Conservation (phyloP, 2,329 filamentous ascomycete genomes). For the Sclerotinia spermophila region DNA sequence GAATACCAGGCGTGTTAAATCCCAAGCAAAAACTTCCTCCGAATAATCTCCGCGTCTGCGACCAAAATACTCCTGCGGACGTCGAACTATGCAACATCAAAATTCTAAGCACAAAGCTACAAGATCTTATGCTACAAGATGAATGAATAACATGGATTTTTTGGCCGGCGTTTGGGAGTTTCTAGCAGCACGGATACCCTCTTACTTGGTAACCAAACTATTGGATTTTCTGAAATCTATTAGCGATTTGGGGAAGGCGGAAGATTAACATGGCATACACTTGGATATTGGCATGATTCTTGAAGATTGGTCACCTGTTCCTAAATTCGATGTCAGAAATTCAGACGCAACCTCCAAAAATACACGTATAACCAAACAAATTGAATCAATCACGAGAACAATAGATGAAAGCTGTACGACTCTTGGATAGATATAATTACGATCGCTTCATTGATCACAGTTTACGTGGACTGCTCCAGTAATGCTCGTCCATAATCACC, state of each 20-base stretch:
- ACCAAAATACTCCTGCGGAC: neutral
- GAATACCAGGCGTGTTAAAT: neutral
- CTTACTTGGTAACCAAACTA: neutral
- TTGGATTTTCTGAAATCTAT: neutral
- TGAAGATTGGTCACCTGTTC: neutral
- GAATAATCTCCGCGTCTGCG: neutral
- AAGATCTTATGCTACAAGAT: neutral
- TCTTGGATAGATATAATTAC: neutral
- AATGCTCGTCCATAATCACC: constrained; percentile 66
- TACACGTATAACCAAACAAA: neutral
- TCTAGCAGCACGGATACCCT: neutral
- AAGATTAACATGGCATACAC: neutral
- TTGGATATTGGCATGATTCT: neutral
- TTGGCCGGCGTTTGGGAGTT: neutral
- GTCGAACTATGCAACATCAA: neutral
- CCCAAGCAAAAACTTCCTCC: neutral
- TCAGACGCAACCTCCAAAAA: neutral
- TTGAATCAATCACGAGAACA: neutral
- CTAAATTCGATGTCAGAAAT: neutral
- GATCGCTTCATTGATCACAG: neutral
- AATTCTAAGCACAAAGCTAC: neutral
- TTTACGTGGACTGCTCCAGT: constrained; percentile 21
- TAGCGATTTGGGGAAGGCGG: neutral
- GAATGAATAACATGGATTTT: neutral
- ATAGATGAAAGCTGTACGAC: neutral